Evolutionary conservation across 805 yeast genomes (phyloP).

Genomic region (Isabelozyma pseudorhagii): DNA sequence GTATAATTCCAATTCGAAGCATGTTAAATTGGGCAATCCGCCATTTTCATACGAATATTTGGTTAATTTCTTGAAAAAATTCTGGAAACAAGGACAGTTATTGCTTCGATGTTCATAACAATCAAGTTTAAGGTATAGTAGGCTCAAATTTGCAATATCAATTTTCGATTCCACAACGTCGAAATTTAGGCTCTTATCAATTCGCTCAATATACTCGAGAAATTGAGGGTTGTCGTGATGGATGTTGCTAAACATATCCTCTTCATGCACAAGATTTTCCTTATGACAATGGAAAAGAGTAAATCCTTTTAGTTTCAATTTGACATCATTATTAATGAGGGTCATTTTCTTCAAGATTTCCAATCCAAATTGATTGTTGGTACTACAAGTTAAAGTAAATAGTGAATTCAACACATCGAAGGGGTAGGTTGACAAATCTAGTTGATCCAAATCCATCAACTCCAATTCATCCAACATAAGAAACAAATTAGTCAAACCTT

Average conservation of each 20-base stretch:
- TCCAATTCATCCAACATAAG: constrained; percentile 31
- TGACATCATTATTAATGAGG: constrained; percentile 15
- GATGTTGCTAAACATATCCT: constrained; percentile 3
- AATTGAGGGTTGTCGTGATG: constrained; percentile 2
- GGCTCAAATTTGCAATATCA: constrained; percentile 17
- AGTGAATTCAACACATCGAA: constrained; percentile 20
- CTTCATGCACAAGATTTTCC: constrained; percentile 12
- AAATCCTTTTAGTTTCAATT: constrained; percentile 23
- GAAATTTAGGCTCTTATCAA: constrained; percentile 20
- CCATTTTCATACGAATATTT: constrained; percentile 13
- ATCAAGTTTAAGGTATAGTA: constrained; percentile 26
- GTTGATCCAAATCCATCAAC: constrained; percentile 11
- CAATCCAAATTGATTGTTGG: constrained; percentile 29
- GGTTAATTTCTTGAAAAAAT: constrained; percentile 25
- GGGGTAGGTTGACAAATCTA: constrained; percentile 18
- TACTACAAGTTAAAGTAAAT: constrained; percentile 27
- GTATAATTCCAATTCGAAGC: constrained; percentile 27
- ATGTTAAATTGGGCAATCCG: constrained; percentile 28
- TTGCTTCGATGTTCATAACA: constrained; percentile 22
- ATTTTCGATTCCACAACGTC: constrained; percentile 17
- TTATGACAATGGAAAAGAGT: constrained; percentile 32
- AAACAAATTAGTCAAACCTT: constrained; percentile 26
- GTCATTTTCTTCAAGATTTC: constrained; percentile 20
- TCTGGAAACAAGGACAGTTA: constrained; percentile 24
- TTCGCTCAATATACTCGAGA: constrained; percentile 7